These are phyloP conservation scores for Fusarium torreyae DNA, from an alignment of 2,329 filamentous ascomycete species.

Conservation along the genomic window DNA sequence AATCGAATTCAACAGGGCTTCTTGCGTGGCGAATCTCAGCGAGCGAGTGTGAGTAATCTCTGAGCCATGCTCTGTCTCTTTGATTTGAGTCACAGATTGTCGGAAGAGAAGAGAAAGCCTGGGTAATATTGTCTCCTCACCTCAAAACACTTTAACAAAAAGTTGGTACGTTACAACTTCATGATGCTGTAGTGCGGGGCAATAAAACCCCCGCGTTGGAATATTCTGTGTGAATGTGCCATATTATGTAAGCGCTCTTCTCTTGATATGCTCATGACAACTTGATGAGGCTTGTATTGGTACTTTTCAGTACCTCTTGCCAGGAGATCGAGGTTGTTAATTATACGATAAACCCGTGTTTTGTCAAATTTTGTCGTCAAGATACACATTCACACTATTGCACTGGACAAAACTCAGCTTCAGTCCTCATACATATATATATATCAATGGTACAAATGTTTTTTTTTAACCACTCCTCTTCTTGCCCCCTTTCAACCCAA, in stretches of 20 bases:
- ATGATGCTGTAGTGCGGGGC: conserved; percentile 31
- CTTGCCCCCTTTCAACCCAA: too few relatives aligned
- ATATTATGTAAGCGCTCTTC: conserved; percentile 50
- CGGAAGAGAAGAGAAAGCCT: background rate
- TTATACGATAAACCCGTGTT: too few relatives aligned
- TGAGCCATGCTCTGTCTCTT: conserved; percentile 37
- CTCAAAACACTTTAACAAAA: background rate
- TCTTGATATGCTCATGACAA: background rate
- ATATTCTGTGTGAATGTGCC: conserved; percentile 47
- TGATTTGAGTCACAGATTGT: background rate
- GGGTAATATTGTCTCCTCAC: background rate
- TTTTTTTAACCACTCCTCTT: background rate
- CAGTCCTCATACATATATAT: too few relatives aligned
- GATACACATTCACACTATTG: too few relatives aligned
- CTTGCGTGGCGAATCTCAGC: conserved; percentile 49
- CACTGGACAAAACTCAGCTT: too few relatives aligned
- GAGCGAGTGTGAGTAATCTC: conserved; percentile 31
- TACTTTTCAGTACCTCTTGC: too few relatives aligned
- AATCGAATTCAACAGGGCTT: conserved; percentile 26
- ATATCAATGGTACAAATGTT: background rate
- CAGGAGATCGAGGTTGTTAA: too few relatives aligned
- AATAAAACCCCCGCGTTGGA: conserved; percentile 12
- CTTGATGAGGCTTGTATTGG: too few relatives aligned
- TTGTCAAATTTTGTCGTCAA: too few relatives aligned
- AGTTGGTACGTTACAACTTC: conserved; percentile 14